phyloP scores from a whole-genome alignment of 2,329 filamentous ascomycete species.

The Fusarium sp. region DNA sequence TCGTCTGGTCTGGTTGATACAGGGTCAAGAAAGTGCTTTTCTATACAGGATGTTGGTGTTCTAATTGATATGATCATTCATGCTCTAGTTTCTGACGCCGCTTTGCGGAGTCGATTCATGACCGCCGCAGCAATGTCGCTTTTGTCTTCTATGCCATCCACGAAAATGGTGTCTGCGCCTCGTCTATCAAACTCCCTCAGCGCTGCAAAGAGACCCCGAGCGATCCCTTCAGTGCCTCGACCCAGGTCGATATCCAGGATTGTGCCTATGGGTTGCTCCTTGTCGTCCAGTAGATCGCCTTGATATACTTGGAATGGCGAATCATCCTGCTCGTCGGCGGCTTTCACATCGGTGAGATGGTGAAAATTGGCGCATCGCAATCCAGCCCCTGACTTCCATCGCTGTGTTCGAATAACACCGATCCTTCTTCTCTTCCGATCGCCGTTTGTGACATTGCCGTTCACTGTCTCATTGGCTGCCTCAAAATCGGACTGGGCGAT shows the following conservation, averaged over 20 bases:
- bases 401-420: slow-evolving; percentile 67
- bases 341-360: slow-evolving; percentile 30
- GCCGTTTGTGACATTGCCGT: slow-evolving; percentile 42
- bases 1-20: slow-evolving; percentile 39
- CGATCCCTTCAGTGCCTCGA: slow-evolving; percentile 76
- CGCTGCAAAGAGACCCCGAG: slow-evolving; percentile 88
- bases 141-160: slow-evolving; percentile 86
- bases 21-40: slow-evolving; percentile 33
- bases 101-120: slow-evolving; percentile 86
- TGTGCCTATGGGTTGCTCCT: slow-evolving; percentile 53
- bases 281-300: slow-evolving; percentile 54
- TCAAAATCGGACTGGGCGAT: slow-evolving; percentile 54
- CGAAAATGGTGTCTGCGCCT: slow-evolving; percentile 84
- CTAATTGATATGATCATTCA: slow-evolving; percentile 55
- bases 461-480: slow-evolving; percentile 36
- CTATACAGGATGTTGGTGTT: slow-evolving; percentile 47
- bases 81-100: slow-evolving; percentile 71
- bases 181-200: slow-evolving; percentile 85
- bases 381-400: slow-evolving; percentile 63
- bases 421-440: slow-evolving; percentile 50
- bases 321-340: slow-evolving; percentile 46
- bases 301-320: slow-evolving; percentile 57
- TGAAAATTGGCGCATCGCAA: slow-evolving; percentile 52
- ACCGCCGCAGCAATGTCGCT: slow-evolving; percentile 87
- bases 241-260: slow-evolving; percentile 81